Percentiles rank a stretch among this genome's conserved stretches.
Evolutionary conservation across 768 basidiomycete genomes (phyloP).

Genomic region (Amanita phalloides): DNA sequence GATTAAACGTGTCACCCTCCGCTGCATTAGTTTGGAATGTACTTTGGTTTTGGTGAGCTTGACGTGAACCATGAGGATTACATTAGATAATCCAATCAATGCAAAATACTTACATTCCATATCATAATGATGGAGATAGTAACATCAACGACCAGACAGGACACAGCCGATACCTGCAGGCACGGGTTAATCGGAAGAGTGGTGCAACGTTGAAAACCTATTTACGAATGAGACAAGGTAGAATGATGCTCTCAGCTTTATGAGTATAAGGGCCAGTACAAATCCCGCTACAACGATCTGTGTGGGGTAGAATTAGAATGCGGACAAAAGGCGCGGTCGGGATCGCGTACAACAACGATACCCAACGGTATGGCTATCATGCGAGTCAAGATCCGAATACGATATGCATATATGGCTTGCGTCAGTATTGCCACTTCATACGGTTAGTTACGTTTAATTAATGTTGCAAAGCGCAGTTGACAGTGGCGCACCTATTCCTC

Average conservation of each 20-base stretch:
- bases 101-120: constrained; percentile 15
- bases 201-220: background rate
- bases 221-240: background rate
- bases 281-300: background rate
- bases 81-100: background rate
- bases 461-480: background rate
- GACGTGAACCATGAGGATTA: background rate
- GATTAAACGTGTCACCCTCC: constrained; percentile 17
- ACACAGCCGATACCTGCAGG: constrained; percentile 16
- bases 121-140: constrained; percentile 20
- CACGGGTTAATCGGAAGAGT: background rate
- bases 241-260: background rate
- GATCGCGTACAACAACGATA: constrained; percentile 4
- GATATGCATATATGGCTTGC: constrained; percentile 22
- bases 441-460: background rate
- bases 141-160: constrained; percentile 19
- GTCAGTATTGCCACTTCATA: constrained; percentile 19
- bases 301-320: background rate
- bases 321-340: no score
- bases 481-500: constrained; percentile 13
- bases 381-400: constrained; percentile 18
- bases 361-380: constrained; percentile 6
- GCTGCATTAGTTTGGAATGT: constrained; percentile 15
- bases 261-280: background rate
- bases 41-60: constrained; percentile 16